These are phyloP conservation scores for Chaetomiaceae sp. DNA, from an alignment of 2,329 filamentous ascomycete genomes.

Conservation along the genomic window DNA sequence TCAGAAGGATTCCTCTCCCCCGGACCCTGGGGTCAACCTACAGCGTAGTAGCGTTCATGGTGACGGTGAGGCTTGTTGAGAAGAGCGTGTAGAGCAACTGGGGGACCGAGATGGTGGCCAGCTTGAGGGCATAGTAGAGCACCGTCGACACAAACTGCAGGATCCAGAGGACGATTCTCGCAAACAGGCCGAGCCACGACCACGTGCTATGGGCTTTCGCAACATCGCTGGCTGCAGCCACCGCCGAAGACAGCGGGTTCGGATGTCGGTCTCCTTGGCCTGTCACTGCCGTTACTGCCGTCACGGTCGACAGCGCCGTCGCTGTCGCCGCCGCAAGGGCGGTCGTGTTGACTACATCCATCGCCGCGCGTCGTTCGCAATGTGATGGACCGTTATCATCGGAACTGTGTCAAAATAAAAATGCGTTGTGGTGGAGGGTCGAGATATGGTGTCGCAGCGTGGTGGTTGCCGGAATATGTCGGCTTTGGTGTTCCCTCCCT, in stretches of 20 bases:
- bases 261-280: slow-evolving; percentile 16
- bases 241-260: slow-evolving; percentile 34
- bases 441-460: not conserved
- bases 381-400: not conserved
- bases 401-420: not conserved
- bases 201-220: slow-evolving; percentile 37
- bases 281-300: slow-evolving; percentile 30
- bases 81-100: slow-evolving; percentile 85
- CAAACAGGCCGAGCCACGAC: slow-evolving; percentile 56
- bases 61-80: slow-evolving; percentile 90
- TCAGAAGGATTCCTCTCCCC: too few relatives aligned
- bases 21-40: slow-evolving; percentile 41
- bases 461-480: not conserved
- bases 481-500: not conserved
- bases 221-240: slow-evolving; percentile 36
- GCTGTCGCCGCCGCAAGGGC: slow-evolving; percentile 18
- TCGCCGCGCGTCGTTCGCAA: not conserved
- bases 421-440: not conserved
- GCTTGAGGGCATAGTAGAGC: slow-evolving; percentile 75
- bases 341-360: slow-evolving; percentile 20
- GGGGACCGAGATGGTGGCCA: slow-evolving; percentile 83
- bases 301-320: slow-evolving; percentile 26
- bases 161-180: slow-evolving; percentile 48
- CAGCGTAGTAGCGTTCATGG: slow-evolving; percentile 97
- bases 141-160: slow-evolving; percentile 54